These are phyloP conservation scores for Venturia pyrina DNA, from an alignment of 2,329 filamentous ascomycete species.

Conservation along the genomic window DNA sequence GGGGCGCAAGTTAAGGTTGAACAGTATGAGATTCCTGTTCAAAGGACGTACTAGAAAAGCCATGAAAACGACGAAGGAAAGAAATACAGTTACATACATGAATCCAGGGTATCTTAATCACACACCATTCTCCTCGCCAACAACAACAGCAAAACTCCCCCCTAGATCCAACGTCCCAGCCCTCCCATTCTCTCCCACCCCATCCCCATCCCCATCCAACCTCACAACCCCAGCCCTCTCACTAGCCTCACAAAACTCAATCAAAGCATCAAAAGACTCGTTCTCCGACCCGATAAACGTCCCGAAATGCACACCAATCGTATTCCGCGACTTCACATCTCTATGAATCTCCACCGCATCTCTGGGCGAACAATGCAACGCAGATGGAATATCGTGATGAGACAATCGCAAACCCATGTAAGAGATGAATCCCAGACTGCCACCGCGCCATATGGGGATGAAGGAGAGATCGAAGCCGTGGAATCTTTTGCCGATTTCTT, in stretches of 20 bases:
- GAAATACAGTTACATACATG: neutral
- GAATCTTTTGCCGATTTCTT: slow-evolving; percentile 9
- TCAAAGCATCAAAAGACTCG: slow-evolving; percentile 6
- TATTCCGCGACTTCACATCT: slow-evolving; percentile 4
- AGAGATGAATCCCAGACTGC: slow-evolving; percentile 11
- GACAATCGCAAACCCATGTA: slow-evolving; percentile 5
- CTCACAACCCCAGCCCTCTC: neutral
- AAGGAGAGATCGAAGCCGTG: slow-evolving; percentile 12
- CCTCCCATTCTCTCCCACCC: neutral
- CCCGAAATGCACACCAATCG: slow-evolving; percentile 11
- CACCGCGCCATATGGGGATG: slow-evolving; percentile 13
- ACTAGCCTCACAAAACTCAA: slow-evolving; percentile 8
- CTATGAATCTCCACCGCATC: slow-evolving; percentile 12
- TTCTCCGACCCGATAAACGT: slow-evolving; percentile 11
- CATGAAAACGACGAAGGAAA: neutral
- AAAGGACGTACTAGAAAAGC: neutral
- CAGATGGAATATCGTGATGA: slow-evolving; percentile 8
- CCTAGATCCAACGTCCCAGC: slow-evolving; percentile 5
- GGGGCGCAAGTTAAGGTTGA: neutral
- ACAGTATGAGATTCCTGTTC: neutral
- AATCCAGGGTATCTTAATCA: neutral
- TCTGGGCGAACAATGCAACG: slow-evolving; percentile 7
- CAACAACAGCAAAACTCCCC: slow-evolving; percentile 8
- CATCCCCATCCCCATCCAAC: neutral
- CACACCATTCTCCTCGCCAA: neutral